Conservation (phyloP, 805 yeast species). For the Pachysolen tannophilus region DNA sequence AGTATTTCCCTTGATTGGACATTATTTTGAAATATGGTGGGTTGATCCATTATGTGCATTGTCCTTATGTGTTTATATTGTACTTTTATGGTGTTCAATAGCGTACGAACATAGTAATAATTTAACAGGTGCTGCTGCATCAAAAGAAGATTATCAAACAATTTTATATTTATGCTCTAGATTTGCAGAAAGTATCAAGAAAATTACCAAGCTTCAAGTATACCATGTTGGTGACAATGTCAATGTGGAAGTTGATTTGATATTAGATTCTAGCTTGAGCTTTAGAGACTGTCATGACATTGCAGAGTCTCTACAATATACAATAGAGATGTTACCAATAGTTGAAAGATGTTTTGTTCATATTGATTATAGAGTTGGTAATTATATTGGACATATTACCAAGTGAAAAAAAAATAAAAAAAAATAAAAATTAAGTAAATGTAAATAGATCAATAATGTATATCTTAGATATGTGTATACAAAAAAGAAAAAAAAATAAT, state of each 20-base stretch:
- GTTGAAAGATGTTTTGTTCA: conserved; percentile 82
- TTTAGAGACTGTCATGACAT: conserved; percentile 71
- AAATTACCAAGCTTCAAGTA: conserved; percentile 58
- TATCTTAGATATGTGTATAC: no score
- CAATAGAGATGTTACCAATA: conserved; percentile 67
- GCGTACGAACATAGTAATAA: conserved; percentile 70
- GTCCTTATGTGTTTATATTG: conserved; percentile 50
- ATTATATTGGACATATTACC: conserved; percentile 30
- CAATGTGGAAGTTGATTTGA: conserved; percentile 70
- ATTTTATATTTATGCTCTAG: conserved; percentile 60
- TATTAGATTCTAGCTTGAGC: conserved; percentile 40
- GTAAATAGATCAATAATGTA: no score
- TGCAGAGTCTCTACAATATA: conserved; percentile 76
- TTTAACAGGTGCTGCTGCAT: conserved; percentile 67
- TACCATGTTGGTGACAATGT: conserved; percentile 75
- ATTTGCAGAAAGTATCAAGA: conserved; percentile 59
- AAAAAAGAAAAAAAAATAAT: background rate
- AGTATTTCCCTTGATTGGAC: conserved; percentile 59
- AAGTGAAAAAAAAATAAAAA: no score
- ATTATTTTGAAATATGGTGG: conserved; percentile 52
- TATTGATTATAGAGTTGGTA: conserved; percentile 46
- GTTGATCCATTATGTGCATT: conserved; percentile 71
- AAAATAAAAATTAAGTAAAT: no score
- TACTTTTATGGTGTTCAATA: conserved; percentile 53
- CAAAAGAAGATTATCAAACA: conserved; percentile 52